These are phyloP conservation scores for Annulohypoxylon bovei DNA, from an alignment of 495 filamentous ascomycete genomes.

Conservation along the genomic window DNA sequence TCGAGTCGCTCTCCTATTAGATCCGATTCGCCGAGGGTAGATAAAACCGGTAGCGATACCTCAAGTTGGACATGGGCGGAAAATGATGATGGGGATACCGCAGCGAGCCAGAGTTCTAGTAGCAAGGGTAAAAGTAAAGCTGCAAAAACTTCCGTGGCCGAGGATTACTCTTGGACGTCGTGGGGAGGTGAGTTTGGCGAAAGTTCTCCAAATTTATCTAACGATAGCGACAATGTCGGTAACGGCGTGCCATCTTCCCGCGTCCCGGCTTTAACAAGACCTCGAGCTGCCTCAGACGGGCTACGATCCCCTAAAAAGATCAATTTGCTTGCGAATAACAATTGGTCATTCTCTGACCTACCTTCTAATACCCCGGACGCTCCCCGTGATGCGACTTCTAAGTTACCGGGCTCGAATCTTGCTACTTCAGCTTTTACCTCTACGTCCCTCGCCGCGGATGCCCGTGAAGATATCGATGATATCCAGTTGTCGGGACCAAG, in stretches of 20 bases:
- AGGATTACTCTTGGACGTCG: slow-evolving; percentile 17
- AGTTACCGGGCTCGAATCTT: background rate
- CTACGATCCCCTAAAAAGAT: slow-evolving; percentile 46
- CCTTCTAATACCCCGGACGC: slow-evolving; percentile 23
- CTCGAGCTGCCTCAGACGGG: slow-evolving; percentile 60
- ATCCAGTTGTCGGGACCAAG: background rate
- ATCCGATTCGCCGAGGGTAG: slow-evolving; percentile 32
- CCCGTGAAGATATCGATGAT: background rate
- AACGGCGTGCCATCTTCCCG: slow-evolving; percentile 16
- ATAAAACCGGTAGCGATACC: slow-evolving; percentile 39
- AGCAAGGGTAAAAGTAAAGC: slow-evolving; percentile 50
- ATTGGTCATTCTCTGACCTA: slow-evolving; percentile 56
- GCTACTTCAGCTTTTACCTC: background rate
- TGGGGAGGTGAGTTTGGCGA: slow-evolving; percentile 41
- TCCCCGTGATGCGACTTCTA: background rate
- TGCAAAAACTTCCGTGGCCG: slow-evolving; percentile 1
- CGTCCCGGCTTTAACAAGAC: slow-evolving; percentile 23
- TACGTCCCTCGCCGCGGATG: background rate
- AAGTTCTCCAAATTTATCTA: background rate
- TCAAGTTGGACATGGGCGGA: slow-evolving; percentile 48
- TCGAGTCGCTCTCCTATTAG: slow-evolving; percentile 17
- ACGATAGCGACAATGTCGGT: background rate
- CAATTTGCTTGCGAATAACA: slow-evolving; percentile 60
- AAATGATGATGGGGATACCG: slow-evolving; percentile 45
- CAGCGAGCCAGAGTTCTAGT: slow-evolving; percentile 15